Conservation (phyloP, 805 yeast species). For the Suhomyces xylopsoci region DNA sequence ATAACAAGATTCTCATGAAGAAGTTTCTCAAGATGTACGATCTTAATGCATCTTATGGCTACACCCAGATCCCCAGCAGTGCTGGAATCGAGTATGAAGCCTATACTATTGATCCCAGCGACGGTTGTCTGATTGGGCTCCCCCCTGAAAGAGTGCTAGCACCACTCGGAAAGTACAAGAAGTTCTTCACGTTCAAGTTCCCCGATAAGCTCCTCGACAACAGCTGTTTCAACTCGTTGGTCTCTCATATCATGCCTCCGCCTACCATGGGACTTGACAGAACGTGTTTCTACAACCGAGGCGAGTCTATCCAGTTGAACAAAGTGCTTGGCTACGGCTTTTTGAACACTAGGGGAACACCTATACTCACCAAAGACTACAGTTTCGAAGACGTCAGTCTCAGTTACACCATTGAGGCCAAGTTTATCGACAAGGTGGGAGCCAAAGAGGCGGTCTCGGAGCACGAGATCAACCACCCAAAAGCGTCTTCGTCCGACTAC, state of each 20-base stretch:
- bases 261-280: slow-evolving; percentile 42
- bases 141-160: slow-evolving; percentile 47
- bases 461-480: slow-evolving; percentile 37
- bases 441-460: slow-evolving; percentile 27
- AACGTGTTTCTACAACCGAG: slow-evolving; percentile 34
- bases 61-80: slow-evolving; percentile 47
- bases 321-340: slow-evolving; percentile 55
- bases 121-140: slow-evolving; percentile 49
- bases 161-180: slow-evolving; percentile 51
- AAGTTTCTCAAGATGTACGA: slow-evolving; percentile 61
- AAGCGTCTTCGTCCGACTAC: slow-evolving; percentile 27
- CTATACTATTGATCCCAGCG: slow-evolving; percentile 42
- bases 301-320: slow-evolving; percentile 32
- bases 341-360: slow-evolving; percentile 48
- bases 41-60: slow-evolving; percentile 53
- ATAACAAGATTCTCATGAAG: slow-evolving; percentile 37
- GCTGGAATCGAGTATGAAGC: slow-evolving; percentile 48
- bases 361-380: slow-evolving; percentile 49
- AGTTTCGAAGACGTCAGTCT: slow-evolving; percentile 44
- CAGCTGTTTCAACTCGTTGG: slow-evolving; percentile 44
- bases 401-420: slow-evolving; percentile 53
- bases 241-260: slow-evolving; percentile 41
- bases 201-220: slow-evolving; percentile 54
- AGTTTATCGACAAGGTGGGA: slow-evolving; percentile 46
- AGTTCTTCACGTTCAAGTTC: slow-evolving; percentile 56